phyloP scores from a whole-genome alignment of 2,329 filamentous ascomycete genomes.

The Dactylellina parvicollis region DNA sequence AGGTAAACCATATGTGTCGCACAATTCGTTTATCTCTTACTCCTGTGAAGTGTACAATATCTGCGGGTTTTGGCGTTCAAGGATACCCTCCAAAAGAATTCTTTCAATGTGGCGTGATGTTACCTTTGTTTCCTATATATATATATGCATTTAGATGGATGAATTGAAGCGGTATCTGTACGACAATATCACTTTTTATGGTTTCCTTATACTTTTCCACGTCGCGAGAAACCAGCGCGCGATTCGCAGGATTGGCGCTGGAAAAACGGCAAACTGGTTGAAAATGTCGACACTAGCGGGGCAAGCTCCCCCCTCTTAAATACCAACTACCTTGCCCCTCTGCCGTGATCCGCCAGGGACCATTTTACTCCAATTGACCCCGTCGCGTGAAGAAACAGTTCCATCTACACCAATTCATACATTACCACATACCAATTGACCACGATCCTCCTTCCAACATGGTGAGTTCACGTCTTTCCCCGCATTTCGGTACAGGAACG shows the following conservation, averaged over 20 bases:
- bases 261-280: conserved; percentile 15
- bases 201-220: not conserved
- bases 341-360: conserved; percentile 9
- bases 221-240: conserved; percentile 19
- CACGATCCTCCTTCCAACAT: not conserved
- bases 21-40: conserved; percentile 2
- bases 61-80: conserved; percentile 41
- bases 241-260: conserved; percentile 31
- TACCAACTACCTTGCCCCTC: conserved; percentile 17
- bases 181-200: conserved; percentile 2
- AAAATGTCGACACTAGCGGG: conserved; percentile 34
- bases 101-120: conserved; percentile 7
- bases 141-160: conserved; percentile 28
- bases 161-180: conserved; percentile 41
- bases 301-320: conserved; percentile 37
- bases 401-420: not conserved
- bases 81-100: conserved; percentile 50
- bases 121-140: too few species aligned
- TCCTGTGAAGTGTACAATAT: conserved; percentile 35
- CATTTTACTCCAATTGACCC: conserved; percentile 16
- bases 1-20: conserved; percentile 11
- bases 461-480: not conserved
- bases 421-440: not conserved
- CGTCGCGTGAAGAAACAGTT: not conserved
- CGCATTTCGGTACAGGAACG: not conserved